Evolutionary conservation across 768 basidiomycete species (phyloP), one percentile per base, ranked within the genome.

Genomic region (Hirschioporus abietinus): DNA sequence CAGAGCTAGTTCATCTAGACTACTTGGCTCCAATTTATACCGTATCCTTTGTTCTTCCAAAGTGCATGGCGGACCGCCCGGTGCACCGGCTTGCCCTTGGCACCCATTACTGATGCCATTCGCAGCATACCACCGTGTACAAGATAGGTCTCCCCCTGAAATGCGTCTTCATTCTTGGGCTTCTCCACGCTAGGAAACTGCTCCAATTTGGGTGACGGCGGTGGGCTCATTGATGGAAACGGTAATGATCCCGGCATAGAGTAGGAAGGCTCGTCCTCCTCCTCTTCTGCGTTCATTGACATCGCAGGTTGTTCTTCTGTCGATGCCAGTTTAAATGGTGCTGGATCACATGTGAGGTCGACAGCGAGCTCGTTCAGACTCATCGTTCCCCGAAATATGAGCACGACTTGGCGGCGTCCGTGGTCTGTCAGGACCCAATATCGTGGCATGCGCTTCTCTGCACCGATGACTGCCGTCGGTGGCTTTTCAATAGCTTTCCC

Each of bases 361-460:
- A 91, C 91, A 18, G 92, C 92, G 5, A 94, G 84, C 76, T 94
- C 92, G 71, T 94, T 94, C 58, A 95, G 79, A 1, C 89, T 90
- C 91, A 93, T 91, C 1, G 93, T 95, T 15, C 92, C 88, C 86
- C 60, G 65, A 65, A 60, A 59, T 18, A 93, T 90, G 26, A 94
- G 83, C 10, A 93, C 89, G 62, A 94, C 83, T 73, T 93, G 89
- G 5, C 77, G 78, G 52, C 92, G 82, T 60, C 82, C 82, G 72
- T 95, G 89, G 73, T 94, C 93, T 0, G 91, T 93, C 23, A 95
- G 80, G 3, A 93, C 88, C 92, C 93, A 94, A 74, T 89, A 94
- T 36, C 91, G 82, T 1, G 93, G 92, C 87, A 92, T 90, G 68
- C 87, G 81, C 68, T 85, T 83, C 69, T 89, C 88, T 61, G 82